Conservation (phyloP, 768 basidiomycete species). For the Leccinellum albellum region DNA sequence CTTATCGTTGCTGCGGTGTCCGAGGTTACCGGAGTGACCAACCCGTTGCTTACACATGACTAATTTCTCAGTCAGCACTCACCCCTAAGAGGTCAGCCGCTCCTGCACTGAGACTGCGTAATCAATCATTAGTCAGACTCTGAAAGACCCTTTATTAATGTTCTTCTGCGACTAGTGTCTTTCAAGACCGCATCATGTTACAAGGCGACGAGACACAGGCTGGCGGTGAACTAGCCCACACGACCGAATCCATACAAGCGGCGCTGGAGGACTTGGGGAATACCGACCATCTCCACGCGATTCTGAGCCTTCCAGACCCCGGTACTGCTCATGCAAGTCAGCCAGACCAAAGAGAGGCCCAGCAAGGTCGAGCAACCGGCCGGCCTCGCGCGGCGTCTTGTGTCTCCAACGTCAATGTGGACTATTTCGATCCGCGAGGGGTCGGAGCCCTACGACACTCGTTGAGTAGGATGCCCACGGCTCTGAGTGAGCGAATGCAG, state of each 20-base stretch:
- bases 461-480: constrained; percentile 14
- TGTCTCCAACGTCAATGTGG: constrained; percentile 39
- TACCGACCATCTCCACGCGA: constrained; percentile 12
- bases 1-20: neutral
- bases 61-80: constrained; percentile 1
- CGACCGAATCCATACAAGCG: neutral
- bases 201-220: neutral
- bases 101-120: too few species aligned
- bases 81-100: neutral
- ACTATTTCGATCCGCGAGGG: constrained; percentile 54
- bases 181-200: constrained; percentile 8
- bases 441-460: constrained; percentile 27
- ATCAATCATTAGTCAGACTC: constrained; percentile 15
- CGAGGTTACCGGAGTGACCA: neutral
- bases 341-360: neutral
- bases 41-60: constrained; percentile 3
- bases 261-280: constrained; percentile 8
- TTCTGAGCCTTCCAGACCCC: constrained; percentile 6
- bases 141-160: constrained; percentile 9
- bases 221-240: neutral
- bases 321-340: neutral
- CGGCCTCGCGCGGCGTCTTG: constrained; percentile 1
- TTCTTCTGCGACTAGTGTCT: neutral
- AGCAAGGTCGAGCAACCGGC: neutral
- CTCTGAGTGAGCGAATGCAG: constrained; percentile 3